Evolutionary conservation across 495 filamentous ascomycete species (phyloP), one percentile per base, ranked within the genome.

Genomic region (Pyrenula massariospora): DNA sequence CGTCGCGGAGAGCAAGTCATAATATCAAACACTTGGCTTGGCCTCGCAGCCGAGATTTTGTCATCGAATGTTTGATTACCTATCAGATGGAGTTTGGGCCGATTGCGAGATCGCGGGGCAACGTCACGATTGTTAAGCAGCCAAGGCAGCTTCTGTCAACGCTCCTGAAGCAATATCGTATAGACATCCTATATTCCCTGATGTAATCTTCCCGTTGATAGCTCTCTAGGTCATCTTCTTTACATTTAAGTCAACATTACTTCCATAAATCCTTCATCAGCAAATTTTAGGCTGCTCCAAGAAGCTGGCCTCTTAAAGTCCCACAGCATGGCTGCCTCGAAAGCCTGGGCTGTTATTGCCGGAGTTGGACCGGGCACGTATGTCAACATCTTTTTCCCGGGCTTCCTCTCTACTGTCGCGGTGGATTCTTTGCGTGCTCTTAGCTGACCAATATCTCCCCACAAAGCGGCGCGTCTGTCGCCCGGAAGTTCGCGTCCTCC

Each of bases 281-380:
- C 31, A 8, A 42, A 42, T 42, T 42, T 15, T 42, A 42, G 31
- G 31, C 31, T 42, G 5, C 5, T 42, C 5, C 31, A 15, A 8
- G 31, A 42, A 42, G 31, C 31, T 42, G 8, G 31, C 5, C 15
- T 42, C 31, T 42, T 42, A 15, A 19, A 52, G 8, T 8, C 50
- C 19, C 8, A 21, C n/a, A 52, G 10, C n/a, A 52, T 52, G 50
- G 50, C 50, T 5, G 50, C 50, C 8, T 52, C 50, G 5, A 52
- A 52, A 20, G 50, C 50, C 10, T 52, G 50, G 50, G 80, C 80
- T 52, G 70, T 85, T 53, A 72, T 86, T 56, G 83, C 81, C 24
- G 83, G 83, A n/a, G 80, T 77, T 24, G 83, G 83, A 22, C 67
- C 75, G 3, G 83, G 83, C 54, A 86, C 83, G 50, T 52, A 52